Evolutionary conservation across 768 basidiomycete genomes (phyloP).

Genomic region (Suillus americanus): DNA sequence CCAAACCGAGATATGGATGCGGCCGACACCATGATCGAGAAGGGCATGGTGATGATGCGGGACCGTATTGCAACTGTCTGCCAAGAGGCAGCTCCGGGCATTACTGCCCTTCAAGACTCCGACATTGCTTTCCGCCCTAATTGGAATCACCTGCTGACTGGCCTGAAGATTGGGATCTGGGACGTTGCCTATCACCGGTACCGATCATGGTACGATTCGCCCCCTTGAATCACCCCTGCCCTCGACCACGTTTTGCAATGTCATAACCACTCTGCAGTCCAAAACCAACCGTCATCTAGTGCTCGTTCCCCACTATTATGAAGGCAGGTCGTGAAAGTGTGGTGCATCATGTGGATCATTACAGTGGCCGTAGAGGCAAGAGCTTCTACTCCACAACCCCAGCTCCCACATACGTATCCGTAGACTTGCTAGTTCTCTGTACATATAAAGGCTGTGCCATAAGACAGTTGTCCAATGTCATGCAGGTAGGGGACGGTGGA

Average conservation of each 20-base stretch:
- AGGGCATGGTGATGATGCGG: background rate
- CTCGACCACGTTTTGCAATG: background rate
- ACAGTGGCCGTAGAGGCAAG: too few relatives aligned
- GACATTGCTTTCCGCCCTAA: background rate
- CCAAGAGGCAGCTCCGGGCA: background rate
- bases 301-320: background rate
- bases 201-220: background rate
- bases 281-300: background rate
- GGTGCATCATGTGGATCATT: too few relatives aligned
- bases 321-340: too few relatives aligned
- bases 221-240: background rate
- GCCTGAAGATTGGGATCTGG: background rate
- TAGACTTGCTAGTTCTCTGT: too few relatives aligned
- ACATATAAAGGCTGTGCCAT: too few relatives aligned
- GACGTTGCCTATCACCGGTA: background rate
- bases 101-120: background rate
- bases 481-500: too few relatives aligned
- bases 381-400: too few relatives aligned
- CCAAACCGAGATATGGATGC: background rate
- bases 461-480: too few relatives aligned
- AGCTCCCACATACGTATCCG: too few relatives aligned
- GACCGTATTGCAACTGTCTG: background rate
- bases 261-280: background rate
- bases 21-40: conserved; percentile 6
- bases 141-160: background rate